Conservation (phyloP, 257 asterid species). For the Henckelia pumila region DNA sequence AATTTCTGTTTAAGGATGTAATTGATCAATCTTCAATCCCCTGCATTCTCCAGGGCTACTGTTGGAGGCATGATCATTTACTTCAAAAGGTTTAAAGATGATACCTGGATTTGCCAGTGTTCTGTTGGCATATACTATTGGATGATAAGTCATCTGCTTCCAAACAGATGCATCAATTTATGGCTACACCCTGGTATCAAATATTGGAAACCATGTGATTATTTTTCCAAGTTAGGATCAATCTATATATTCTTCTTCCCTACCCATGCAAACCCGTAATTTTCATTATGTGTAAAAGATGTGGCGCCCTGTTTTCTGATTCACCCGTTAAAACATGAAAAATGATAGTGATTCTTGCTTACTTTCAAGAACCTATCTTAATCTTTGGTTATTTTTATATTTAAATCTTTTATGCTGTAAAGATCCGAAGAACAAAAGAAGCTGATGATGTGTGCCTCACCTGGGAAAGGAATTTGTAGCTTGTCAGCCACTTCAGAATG, state of each 20-base stretch:
- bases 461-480: neutral
- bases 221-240: neutral
- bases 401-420: neutral
- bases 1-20: constrained; percentile 28
- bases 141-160: neutral
- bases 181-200: neutral
- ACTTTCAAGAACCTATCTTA: neutral
- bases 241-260: neutral
- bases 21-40: constrained; percentile 42
- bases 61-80: constrained; percentile 58
- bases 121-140: constrained; percentile 20
- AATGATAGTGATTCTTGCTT: neutral
- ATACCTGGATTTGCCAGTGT: constrained; percentile 41
- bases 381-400: neutral
- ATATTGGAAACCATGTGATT: neutral
- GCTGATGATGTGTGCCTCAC: neutral
- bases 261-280: neutral
- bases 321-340: neutral
- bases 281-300: neutral
- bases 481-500: neutral
- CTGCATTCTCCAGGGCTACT: constrained; percentile 63
- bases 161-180: neutral
- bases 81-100: constrained; percentile 55
- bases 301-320: neutral
- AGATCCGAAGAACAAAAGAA: neutral